phyloP scores from a whole-genome alignment of 169 alveolate genomes.

The Plasmodium cynomolgi region DNA sequence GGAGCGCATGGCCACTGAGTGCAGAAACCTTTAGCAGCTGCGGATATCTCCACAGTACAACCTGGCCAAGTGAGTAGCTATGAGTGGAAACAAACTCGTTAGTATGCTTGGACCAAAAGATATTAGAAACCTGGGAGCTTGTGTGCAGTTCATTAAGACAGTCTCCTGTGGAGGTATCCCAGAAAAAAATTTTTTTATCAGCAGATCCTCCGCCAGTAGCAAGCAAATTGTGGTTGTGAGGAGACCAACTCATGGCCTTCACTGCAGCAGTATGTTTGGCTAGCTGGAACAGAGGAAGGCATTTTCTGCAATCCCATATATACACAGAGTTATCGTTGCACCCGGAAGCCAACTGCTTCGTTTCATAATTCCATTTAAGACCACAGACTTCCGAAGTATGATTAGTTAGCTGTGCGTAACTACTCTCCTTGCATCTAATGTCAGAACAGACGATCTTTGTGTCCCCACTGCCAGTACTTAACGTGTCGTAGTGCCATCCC shows the following conservation, averaged over 20 bases:
- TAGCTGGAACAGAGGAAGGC: constrained; percentile 85
- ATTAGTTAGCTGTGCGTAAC: constrained; percentile 79
- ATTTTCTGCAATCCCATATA: constrained; percentile 91
- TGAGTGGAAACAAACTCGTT: constrained; percentile 96
- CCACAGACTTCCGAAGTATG: constrained; percentile 94
- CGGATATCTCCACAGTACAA: constrained; percentile 96
- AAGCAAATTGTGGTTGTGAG: constrained; percentile 94
- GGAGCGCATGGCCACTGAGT: constrained; percentile 93
- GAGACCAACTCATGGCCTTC: constrained; percentile 97
- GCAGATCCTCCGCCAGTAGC: constrained; percentile 99
- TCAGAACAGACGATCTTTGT: constrained; percentile 88
- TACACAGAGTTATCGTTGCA: constrained; percentile 96
- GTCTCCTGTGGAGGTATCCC: constrained; percentile 92
- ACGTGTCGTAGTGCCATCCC: constrained; percentile 88
- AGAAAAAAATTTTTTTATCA: constrained; percentile 95
- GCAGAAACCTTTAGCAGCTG: constrained; percentile 86
- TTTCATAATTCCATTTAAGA: constrained; percentile 92
- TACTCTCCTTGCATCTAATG: constrained; percentile 83
- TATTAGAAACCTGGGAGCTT: constrained; percentile 95
- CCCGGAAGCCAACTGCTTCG: constrained; percentile 93
- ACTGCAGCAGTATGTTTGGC: constrained; percentile 93
- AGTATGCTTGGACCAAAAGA: constrained; percentile 93
- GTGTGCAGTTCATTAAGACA: constrained; percentile 91
- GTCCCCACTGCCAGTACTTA: constrained; percentile 94
- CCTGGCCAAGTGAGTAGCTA: constrained; percentile 94